Base-by-base conservation (phyloP, 2,329 filamentous ascomycete species). In the Aspergillus sergii region DNA sequence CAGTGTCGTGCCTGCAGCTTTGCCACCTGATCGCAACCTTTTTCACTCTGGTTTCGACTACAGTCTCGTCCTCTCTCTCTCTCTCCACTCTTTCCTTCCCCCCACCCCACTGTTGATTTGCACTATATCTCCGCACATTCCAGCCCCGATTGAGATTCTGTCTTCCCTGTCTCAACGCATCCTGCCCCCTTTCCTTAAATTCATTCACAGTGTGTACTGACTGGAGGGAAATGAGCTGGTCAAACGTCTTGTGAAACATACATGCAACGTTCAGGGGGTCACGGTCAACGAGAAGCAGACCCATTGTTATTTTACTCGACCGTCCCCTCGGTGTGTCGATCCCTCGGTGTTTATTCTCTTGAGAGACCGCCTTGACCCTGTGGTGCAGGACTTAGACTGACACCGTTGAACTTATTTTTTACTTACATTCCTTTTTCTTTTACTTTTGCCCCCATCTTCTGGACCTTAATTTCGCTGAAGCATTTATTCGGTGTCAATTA, bases 201-300 rank as follows among this genome's bases (percentile, higher is more conserved):
- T 26, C 6, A 26, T 51, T 9, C 26, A n/a, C 28, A 4, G 48
- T n/a, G 26, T 19, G 26, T 51, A 51, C 23, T n/a, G 48, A 19
- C 48, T 19, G 26, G 50, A 53, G 55, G 56, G 51, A 23, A 56
- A 64, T 62, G 63, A 62, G 64, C 54, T 66, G 62, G 64, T 60
- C 57, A 58, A 62, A 64, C 64, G 62, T n/a, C 59, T 63, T 64
- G 68, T 70, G 65, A 69, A 66, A 70, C 68, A 65, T 61, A 51
- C 48, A 51, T 70, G 66, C 67, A 69, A 60, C 54, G 43, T 65
- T 64, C 63, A 69, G 63, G 67, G 62, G 68, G 64, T 50, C 36
- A 4, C 21, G 11, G 11, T 16, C 23, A 51, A n/a, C 48, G 26
- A 51, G 26, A 51, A 51, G 23, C 12, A 51, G 26, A 28, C 26